Evolutionary conservation across 2,329 filamentous ascomycete species (phyloP).

Genomic region (Talaromyces verruculosus): DNA sequence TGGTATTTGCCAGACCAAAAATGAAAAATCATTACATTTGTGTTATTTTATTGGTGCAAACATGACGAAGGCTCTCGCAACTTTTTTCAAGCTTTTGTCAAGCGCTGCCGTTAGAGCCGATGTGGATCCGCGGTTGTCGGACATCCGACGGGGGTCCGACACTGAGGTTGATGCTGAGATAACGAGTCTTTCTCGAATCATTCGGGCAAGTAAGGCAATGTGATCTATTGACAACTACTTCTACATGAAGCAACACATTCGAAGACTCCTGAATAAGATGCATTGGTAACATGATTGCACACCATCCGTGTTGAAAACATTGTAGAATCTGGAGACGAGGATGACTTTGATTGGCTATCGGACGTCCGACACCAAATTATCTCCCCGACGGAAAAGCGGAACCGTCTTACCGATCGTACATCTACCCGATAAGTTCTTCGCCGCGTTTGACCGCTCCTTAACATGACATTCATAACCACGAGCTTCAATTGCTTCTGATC

Average conservation of each 20-base stretch:
- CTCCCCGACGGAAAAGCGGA: constrained; percentile 17
- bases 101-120: constrained; percentile 11
- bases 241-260: too few species aligned
- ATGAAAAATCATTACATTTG: neutral
- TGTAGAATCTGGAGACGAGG: neutral
- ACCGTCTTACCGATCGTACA: neutral
- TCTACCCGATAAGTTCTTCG: neutral
- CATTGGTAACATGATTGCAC: too few species aligned
- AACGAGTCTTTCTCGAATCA: neutral
- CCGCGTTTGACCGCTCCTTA: constrained; percentile 1
- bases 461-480: neutral
- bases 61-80: neutral
- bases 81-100: constrained; percentile 9
- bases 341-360: constrained; percentile 10
- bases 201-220: too few species aligned
- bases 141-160: constrained; percentile 4
- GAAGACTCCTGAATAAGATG: neutral
- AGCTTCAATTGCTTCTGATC: neutral
- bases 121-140: constrained; percentile 5
- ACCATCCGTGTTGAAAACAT: neutral
- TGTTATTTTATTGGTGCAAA: neutral
- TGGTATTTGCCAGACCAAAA: neutral
- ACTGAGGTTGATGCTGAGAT: neutral
- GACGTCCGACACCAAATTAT: constrained; percentile 15
- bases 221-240: neutral